These are phyloP conservation scores for Starmerella vitae DNA, from an alignment of 805 yeast genomes.

Conservation along the genomic window DNA sequence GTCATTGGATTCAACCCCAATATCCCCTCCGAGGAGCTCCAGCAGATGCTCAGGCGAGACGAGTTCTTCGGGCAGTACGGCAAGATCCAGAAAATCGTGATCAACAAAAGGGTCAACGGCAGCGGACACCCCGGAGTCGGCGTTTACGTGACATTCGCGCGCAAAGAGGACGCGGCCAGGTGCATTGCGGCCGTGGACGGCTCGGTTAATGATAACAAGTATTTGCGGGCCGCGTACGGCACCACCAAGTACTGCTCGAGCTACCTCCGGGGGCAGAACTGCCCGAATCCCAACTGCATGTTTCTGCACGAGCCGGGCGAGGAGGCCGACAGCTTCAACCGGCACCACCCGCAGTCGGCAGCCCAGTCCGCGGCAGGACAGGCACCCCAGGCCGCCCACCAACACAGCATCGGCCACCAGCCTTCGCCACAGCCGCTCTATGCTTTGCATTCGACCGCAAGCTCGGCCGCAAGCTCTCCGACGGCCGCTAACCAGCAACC, in stretches of 20 bases:
- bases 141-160: constrained; percentile 85
- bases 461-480: background rate
- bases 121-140: constrained; percentile 69
- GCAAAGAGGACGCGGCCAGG: constrained; percentile 86
- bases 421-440: background rate
- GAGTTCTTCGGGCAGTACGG: constrained; percentile 98
- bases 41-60: constrained; percentile 68
- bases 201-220: constrained; percentile 78
- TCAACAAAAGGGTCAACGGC: constrained; percentile 56
- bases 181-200: constrained; percentile 91
- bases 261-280: constrained; percentile 82
- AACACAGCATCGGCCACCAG: background rate
- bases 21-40: constrained; percentile 72
- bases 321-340: constrained; percentile 92
- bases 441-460: background rate
- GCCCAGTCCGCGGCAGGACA: constrained; percentile 11
- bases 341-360: constrained; percentile 32
- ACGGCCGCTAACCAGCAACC: background rate
- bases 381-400: constrained; percentile 1
- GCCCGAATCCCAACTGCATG: constrained; percentile 99
- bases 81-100: constrained; percentile 82
- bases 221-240: constrained; percentile 90
- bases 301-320: constrained; percentile 98
- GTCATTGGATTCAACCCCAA: constrained; percentile 90
- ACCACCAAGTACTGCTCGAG: constrained; percentile 98